Conservation (phyloP, 768 basidiomycete genomes). For the Boletus pseudo-olivaceus region DNA sequence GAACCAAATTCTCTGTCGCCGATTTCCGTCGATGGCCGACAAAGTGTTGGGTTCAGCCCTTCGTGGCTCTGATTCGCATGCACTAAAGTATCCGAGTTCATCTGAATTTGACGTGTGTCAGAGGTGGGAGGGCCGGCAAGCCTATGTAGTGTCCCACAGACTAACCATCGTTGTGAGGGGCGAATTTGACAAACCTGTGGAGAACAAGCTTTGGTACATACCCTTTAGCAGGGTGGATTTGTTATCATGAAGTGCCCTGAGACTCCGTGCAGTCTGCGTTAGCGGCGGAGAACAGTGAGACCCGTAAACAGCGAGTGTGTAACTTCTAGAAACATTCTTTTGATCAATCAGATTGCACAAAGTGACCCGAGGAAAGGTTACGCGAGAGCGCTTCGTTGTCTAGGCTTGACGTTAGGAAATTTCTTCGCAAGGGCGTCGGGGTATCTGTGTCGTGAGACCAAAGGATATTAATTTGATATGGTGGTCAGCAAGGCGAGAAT, state of each 20-base stretch:
- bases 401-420: conserved; percentile 21
- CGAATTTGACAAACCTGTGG: not conserved
- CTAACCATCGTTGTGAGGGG: not conserved
- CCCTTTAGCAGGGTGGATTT: not conserved
- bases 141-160: not conserved
- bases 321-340: not conserved
- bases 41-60: not conserved
- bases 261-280: not conserved
- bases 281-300: not conserved
- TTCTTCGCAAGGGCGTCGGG: not conserved
- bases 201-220: not conserved
- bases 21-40: not conserved
- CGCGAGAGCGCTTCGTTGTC: not conserved
- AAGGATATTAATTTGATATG: not conserved
- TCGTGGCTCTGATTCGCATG: not conserved
- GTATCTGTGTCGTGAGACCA: not conserved
- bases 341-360: not conserved
- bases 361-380: not conserved
- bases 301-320: not conserved
- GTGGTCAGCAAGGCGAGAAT: not conserved
- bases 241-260: not conserved
- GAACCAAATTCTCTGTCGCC: not conserved
- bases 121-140: not conserved
- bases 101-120: not conserved
- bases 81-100: not conserved